Evolutionary conservation across 305 asterid genomes (phyloP).

Genomic region (Fraxinus sp.): DNA sequence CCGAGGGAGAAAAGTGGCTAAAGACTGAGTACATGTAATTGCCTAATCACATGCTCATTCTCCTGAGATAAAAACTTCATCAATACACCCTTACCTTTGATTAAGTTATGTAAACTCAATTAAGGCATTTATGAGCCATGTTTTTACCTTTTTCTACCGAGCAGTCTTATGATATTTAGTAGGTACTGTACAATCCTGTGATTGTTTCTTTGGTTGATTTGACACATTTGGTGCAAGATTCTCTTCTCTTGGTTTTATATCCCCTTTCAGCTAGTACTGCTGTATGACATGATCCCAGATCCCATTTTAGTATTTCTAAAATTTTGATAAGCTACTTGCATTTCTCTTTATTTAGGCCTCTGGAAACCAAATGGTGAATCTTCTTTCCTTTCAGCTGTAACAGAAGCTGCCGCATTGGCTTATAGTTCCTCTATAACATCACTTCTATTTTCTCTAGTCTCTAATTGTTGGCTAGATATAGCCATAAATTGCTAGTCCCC

Average conservation of each 20-base stretch:
- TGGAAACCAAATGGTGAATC: not conserved
- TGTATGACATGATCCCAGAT: not conserved
- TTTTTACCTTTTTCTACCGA: constrained; percentile 16
- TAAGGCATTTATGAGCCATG: not conserved
- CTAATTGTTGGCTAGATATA: constrained; percentile 7
- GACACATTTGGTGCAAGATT: constrained; percentile 13
- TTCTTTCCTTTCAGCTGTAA: constrained; percentile 21
- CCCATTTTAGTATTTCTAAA: not conserved
- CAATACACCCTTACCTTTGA: not conserved
- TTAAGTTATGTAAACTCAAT: not conserved
- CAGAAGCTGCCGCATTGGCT: constrained; percentile 22
- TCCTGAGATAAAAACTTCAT: constrained; percentile 9
- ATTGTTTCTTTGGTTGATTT: constrained; percentile 19
- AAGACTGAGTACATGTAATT: constrained; percentile 86
- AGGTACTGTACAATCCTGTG: not conserved
- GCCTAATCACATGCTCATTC: not conserved
- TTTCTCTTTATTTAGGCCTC: constrained; percentile 2
- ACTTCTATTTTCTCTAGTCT: constrained; percentile 4
- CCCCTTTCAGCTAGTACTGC: not conserved
- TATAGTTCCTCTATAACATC: not conserved
- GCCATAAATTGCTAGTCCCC: not conserved
- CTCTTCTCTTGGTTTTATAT: not conserved
- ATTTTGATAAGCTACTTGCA: constrained; percentile 15
- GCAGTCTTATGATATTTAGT: constrained; percentile 7
- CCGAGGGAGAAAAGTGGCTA: constrained; percentile 96